Conservation (phyloP, 2,329 filamentous ascomycete genomes). For the Pseudogymnoascus sp. region DNA sequence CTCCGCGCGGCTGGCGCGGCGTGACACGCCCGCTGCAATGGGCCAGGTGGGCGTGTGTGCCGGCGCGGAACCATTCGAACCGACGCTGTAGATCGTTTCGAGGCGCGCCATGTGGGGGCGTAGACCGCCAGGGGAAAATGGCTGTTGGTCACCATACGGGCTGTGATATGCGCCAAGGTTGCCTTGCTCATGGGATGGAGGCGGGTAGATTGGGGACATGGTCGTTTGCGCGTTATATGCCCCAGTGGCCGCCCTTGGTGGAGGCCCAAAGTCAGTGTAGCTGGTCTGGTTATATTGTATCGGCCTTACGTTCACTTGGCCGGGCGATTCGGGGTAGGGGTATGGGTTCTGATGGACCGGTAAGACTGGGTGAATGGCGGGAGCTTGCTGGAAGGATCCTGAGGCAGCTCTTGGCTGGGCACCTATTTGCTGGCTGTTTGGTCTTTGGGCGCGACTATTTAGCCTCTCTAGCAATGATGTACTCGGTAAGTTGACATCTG, state of each 20-base stretch:
- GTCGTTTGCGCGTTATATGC: neutral
- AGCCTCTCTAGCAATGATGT: constrained; percentile 3
- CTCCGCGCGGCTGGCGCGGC: constrained; percentile 47
- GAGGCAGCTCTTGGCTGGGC: neutral
- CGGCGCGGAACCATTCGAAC: constrained; percentile 22
- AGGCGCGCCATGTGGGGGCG: constrained; percentile 46
- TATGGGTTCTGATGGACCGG: neutral
- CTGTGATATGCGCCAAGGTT: neutral
- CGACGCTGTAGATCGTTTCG: constrained; percentile 46
- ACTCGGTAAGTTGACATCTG: neutral
- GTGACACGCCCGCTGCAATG: constrained; percentile 15
- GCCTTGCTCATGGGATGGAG: constrained; percentile 13
- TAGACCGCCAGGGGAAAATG: constrained; percentile 37
- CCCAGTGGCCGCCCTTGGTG: neutral
- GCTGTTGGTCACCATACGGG: constrained; percentile 32
- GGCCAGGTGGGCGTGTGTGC: constrained; percentile 16
- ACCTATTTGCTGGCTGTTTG: neutral
- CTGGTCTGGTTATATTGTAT: neutral
- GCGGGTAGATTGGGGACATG: constrained; percentile 17
- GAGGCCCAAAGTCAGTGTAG: neutral
- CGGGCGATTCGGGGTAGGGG: neutral
- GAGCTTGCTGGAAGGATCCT: neutral
- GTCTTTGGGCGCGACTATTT: neutral
- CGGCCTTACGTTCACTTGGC: neutral
- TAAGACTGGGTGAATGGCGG: neutral